Conservation (phyloP, 441 rosid species). For the Erodium trifolium region DNA sequence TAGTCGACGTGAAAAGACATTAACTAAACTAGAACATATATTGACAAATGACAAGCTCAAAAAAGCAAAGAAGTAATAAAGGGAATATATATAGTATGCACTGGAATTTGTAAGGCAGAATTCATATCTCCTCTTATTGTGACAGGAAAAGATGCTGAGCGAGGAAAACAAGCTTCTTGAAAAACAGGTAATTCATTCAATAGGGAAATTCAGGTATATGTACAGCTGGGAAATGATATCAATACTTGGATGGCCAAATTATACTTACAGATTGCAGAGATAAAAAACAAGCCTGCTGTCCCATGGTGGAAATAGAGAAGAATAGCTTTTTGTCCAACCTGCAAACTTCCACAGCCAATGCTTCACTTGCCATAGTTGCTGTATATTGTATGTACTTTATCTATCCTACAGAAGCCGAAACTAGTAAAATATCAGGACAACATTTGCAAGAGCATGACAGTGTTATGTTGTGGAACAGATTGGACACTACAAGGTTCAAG, state of each 20-base stretch:
- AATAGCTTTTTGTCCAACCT: neutral
- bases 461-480: no score
- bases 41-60: neutral
- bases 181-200: slow-evolving; percentile 21
- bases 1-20: neutral
- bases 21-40: neutral
- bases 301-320: neutral
- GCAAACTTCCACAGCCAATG: neutral
- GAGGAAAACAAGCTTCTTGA: slow-evolving; percentile 31
- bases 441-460: neutral
- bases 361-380: neutral
- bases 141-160: slow-evolving; percentile 32
- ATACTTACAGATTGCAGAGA: slow-evolving; percentile 21
- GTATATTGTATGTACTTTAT: neutral
- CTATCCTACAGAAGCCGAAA: neutral
- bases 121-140: neutral
- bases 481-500: neutral
- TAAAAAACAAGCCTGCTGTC: neutral
- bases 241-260: neutral
- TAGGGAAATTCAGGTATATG: neutral
- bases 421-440: neutral
- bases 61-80: neutral
- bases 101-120: no score
- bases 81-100: neutral
- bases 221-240: neutral